Percentiles rank a stretch among this genome's conserved stretches.
These are phyloP conservation scores for Hypoxylon sp. DNA, from an alignment of 2,329 filamentous ascomycete species.

Conservation along the genomic window DNA sequence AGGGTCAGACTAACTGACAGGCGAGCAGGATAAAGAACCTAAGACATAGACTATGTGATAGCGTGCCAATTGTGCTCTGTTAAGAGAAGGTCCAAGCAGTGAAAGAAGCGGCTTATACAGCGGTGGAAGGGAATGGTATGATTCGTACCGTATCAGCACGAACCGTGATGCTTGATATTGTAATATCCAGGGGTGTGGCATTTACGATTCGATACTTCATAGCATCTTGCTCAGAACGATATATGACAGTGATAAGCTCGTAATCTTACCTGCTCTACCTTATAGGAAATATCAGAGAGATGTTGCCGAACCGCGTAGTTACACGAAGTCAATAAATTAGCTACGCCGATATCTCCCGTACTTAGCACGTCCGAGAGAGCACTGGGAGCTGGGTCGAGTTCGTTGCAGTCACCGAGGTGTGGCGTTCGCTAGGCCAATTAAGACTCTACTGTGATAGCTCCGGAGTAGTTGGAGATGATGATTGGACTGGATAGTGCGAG, in stretches of 20 bases:
- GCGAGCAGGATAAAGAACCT: constrained; percentile 6
- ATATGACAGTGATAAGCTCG: constrained; percentile 17
- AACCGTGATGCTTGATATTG: constrained; percentile 11
- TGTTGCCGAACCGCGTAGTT: constrained; percentile 21
- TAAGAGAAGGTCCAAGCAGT: constrained; percentile 14
- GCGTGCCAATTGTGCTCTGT: constrained; percentile 8
- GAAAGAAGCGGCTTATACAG: constrained; percentile 15
- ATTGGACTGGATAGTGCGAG: constrained; percentile 34
- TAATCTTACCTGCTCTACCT: constrained; percentile 14
- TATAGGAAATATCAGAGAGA: constrained; percentile 6
- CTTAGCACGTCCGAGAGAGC: constrained; percentile 39
- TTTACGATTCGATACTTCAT: constrained; percentile 15
- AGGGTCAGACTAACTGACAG: constrained; percentile 20
- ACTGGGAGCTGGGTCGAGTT: constrained; percentile 24
- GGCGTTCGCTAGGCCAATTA: constrained; percentile 38
- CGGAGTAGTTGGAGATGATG: constrained; percentile 25
- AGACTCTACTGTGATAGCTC: constrained; percentile 29
- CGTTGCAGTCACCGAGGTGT: constrained; percentile 41
- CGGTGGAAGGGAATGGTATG: constrained; percentile 4
- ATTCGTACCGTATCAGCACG: constrained; percentile 22
- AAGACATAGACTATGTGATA: constrained; percentile 30
- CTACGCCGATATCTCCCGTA: constrained; percentile 33
- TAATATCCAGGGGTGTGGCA: constrained; percentile 10
- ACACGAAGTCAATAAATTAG: constrained; percentile 25
- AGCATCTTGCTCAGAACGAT: constrained; percentile 12